Evolutionary conservation across 1,284 basidiomycete genomes (phyloP).

Genomic region (Trametes hirsuta): DNA sequence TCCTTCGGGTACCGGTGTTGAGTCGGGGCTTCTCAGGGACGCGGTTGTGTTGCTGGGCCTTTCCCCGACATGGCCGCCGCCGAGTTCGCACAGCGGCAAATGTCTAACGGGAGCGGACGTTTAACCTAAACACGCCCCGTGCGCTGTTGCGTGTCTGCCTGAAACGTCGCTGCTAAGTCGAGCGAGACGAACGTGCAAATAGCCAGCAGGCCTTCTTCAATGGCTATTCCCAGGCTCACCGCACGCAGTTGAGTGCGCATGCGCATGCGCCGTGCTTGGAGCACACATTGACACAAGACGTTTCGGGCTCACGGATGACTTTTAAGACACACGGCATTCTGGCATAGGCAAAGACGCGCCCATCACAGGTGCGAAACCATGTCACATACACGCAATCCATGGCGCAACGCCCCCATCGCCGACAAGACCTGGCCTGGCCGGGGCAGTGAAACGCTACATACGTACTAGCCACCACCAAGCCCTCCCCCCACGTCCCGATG

Average conservation of each 20-base stretch:
- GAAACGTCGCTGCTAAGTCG: not conserved
- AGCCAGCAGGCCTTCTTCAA: not conserved
- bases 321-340: too few species aligned
- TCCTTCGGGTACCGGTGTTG: not conserved
- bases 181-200: slow-evolving; percentile 9
- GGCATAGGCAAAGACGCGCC: not conserved
- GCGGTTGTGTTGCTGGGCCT: not conserved
- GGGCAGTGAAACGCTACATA: not conserved
- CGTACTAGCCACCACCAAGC: not conserved
- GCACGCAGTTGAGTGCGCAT: not conserved
- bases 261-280: not conserved
- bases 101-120: not conserved
- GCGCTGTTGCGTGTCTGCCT: not conserved
- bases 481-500: not conserved
- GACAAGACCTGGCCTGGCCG: not conserved
- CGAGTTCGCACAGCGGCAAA: not conserved
- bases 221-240: not conserved
- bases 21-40: not conserved
- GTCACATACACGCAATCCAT: slow-evolving; percentile 4
- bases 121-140: not conserved
- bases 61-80: not conserved
- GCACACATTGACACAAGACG: too few species aligned
- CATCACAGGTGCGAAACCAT: not conserved
- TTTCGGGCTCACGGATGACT: too few species aligned
- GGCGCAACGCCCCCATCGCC: slow-evolving; percentile 1